These are phyloP conservation scores for Crithidia mellificae DNA, from an alignment of 208 protist species.

Conservation along the genomic window DNA sequence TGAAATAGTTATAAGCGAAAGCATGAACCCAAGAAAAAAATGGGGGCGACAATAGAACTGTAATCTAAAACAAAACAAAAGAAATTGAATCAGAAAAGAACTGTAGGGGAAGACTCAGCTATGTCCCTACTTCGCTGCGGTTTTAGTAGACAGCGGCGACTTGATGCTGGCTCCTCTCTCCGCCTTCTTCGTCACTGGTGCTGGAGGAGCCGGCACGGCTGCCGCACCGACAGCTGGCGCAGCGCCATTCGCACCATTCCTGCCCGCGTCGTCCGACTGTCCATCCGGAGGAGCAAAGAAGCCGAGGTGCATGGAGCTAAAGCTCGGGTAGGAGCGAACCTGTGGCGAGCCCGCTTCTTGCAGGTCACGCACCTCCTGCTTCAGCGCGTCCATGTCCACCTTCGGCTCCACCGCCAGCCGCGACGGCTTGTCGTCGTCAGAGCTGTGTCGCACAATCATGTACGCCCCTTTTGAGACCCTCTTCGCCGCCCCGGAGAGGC, in stretches of 20 bases:
- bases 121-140: not conserved
- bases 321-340: constrained; percentile 61
- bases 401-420: not conserved
- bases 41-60: too few species aligned
- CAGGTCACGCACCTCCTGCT: constrained; percentile 31
- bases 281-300: constrained; percentile 23
- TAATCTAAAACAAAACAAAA: too few species aligned
- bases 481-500: not conserved
- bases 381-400: constrained; percentile 34
- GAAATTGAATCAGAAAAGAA: too few species aligned
- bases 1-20: too few species aligned
- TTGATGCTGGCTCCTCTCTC: constrained; percentile 6
- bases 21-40: too few species aligned
- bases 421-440: constrained; percentile 20
- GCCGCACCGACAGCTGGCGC: not conserved
- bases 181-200: not conserved
- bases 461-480: constrained; percentile 19
- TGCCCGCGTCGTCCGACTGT: constrained; percentile 11
- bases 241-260: not conserved
- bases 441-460: constrained; percentile 23
- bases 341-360: constrained; percentile 43
- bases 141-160: not conserved
- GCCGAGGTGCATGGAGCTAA: constrained; percentile 43
- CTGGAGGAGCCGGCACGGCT: not conserved
- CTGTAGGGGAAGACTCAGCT: not conserved